Base-by-base conservation (phyloP, 176 grass and related monocot genomes). In the Triticum turgidum region DNA sequence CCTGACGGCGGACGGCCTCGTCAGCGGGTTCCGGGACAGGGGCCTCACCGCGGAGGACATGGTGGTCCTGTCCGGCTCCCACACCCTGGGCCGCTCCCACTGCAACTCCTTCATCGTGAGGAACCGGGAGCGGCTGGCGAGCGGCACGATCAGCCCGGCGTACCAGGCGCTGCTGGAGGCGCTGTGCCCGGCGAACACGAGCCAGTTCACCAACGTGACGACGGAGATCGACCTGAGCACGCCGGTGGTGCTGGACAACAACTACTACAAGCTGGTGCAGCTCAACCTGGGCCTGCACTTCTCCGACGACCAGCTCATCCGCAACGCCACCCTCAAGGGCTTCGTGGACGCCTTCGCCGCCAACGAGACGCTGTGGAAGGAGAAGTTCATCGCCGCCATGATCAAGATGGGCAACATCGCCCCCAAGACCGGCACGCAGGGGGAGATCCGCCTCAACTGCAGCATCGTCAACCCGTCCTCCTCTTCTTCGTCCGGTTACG, bases 21-120 rank as follows among this genome's bases (percentile, higher is more conserved):
- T 87, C 22, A 14, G 1, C 0, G 54, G 25, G 18, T 98, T 98
- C 83, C 0, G 0, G 0, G 0, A 0, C 1, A 82, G 82, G 80
- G 64, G 10, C 27, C 83, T 95, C 9, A 95, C 3, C n/a, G 52
- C 79, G n/a, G 91, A 91, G 51, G 95, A 95, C 11, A 84, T 98
- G 89, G 93, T 95, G 11, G 63, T 91, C 11, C 89, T 98, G 1
- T 98, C 93, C 0, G 95, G 93, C 3, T 87, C 95, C 14, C 95
- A 97, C 86, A 97, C 95, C 12, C 66, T 97, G 9, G 92, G 95
- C 29, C 78, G 87, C n/a, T 94, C 93, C 49, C 95, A 93, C 78
- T 95, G 95, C 74, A 24, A 9, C 33, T 67, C 79, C 8, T 98
- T 98, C 88, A 58, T 91, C 5, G 14, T 76, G 35, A 65, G 8